These are phyloP conservation scores for Dictyostelium brefeldianum DNA, from an alignment of 78 protist species.

Conservation along the genomic window DNA sequence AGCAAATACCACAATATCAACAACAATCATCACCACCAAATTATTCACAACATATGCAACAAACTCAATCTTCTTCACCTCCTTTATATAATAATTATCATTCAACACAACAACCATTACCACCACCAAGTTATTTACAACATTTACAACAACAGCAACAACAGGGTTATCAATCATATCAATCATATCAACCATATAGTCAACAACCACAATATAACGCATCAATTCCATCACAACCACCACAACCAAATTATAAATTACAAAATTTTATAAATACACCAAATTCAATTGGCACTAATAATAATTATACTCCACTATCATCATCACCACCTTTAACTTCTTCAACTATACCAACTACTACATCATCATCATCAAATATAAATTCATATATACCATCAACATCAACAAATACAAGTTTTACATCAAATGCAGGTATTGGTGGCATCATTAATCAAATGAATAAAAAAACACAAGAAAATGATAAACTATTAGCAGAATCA, in stretches of 20 bases:
- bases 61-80: constrained; percentile 13
- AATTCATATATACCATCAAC: neutral
- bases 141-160: neutral
- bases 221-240: constrained; percentile 23
- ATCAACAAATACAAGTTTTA: neutral
- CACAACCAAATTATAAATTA: constrained; percentile 14
- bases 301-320: neutral
- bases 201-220: neutral
- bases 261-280: constrained; percentile 15
- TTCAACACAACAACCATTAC: neutral
- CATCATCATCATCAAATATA: neutral
- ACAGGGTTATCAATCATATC: neutral
- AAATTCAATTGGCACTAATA: neutral
- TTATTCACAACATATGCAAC: constrained; percentile 12
- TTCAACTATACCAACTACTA: neutral
- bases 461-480: constrained; percentile 41
- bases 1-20: constrained; percentile 50
- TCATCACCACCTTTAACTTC: neutral
- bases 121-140: neutral
- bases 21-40: constrained; percentile 17
- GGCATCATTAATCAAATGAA: constrained; percentile 64
- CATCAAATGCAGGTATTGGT: constrained; percentile 77
- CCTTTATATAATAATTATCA: neutral
- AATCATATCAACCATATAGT: neutral
- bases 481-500: constrained; percentile 57